A percentile compares a stretch with the other conserved stretches of the same genome.
These are phyloP conservation scores for Rhododendron griersonianum DNA, from an alignment of 148 eudicot genomes.

Conservation along the genomic window DNA sequence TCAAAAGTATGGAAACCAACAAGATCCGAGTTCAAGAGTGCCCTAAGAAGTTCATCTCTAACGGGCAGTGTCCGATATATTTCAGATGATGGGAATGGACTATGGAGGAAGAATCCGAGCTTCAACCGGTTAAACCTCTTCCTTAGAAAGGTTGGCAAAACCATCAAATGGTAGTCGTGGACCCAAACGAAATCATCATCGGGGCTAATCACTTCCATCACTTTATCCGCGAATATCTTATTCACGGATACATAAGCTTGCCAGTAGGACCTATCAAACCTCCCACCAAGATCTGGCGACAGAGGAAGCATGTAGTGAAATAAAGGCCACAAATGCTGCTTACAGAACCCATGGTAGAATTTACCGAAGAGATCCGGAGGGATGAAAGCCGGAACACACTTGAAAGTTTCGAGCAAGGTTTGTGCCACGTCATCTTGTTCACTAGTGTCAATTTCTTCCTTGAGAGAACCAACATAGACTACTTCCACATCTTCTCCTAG, in stretches of 20 bases:
- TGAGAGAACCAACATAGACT: constrained; percentile 66
- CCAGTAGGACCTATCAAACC: constrained; percentile 74
- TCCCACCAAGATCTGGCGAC: constrained; percentile 77
- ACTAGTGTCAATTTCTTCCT: constrained; percentile 51
- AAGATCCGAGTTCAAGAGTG: constrained; percentile 72
- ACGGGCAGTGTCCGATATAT: constrained; percentile 74
- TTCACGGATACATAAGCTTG: constrained; percentile 80
- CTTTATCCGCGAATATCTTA: constrained; percentile 83
- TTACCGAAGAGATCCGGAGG: constrained; percentile 70
- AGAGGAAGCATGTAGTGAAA: constrained; percentile 92
- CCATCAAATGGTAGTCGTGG: constrained; percentile 85
- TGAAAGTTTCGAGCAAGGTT: constrained; percentile 64
- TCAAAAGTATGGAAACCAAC: constrained; percentile 83
- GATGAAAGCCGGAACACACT: constrained; percentile 78
- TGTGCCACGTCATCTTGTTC: constrained; percentile 80
- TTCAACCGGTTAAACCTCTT: constrained; percentile 67
- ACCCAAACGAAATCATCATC: constrained; percentile 88
- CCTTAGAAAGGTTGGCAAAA: constrained; percentile 69
- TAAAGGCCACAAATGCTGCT: constrained; percentile 81
- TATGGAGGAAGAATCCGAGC: constrained; percentile 83
- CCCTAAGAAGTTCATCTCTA: constrained; percentile 67
- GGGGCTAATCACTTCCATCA: constrained; percentile 77
- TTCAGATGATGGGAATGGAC: constrained; percentile 85
- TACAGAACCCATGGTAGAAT: constrained; percentile 81
- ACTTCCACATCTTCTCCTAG: constrained; percentile 71